phyloP scores from a whole-genome alignment of 441 rosid genomes.

The Croton setiger region DNA sequence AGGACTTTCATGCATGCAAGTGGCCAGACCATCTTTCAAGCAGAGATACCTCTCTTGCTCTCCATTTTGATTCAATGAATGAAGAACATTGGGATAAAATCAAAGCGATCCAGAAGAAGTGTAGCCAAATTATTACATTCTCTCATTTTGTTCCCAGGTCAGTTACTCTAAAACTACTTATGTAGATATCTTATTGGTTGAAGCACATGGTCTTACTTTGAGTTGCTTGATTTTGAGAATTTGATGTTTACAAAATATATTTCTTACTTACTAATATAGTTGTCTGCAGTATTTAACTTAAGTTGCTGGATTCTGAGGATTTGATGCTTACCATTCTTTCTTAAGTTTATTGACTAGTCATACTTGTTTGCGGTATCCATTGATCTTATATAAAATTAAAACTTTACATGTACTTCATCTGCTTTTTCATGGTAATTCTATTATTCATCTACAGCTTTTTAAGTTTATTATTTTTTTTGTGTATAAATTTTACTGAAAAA shows the following conservation, averaged over 20 bases:
- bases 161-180: slow-evolving; percentile 10
- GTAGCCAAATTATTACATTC: slow-evolving; percentile 51
- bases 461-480: neutral
- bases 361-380: neutral
- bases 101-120: slow-evolving; percentile 37
- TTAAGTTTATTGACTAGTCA: neutral
- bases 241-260: neutral
- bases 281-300: neutral
- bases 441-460: neutral
- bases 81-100: slow-evolving; percentile 33
- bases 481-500: neutral
- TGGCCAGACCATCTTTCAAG: slow-evolving; percentile 55
- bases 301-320: no score
- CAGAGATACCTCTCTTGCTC: slow-evolving; percentile 47
- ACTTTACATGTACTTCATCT: neutral
- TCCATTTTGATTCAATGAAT: slow-evolving; percentile 56
- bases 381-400: no score
- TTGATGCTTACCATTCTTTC: no score
- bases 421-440: neutral
- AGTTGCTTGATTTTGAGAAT: neutral
- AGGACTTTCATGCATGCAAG: slow-evolving; percentile 66
- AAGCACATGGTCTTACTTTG: neutral
- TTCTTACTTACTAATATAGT: neutral
- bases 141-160: slow-evolving; percentile 75
- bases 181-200: neutral